Evolutionary conservation across 2,329 filamentous ascomycete species (phyloP), one percentile per base, ranked within the genome.

Genomic region (Exophiala phaeomuriformis): DNA sequence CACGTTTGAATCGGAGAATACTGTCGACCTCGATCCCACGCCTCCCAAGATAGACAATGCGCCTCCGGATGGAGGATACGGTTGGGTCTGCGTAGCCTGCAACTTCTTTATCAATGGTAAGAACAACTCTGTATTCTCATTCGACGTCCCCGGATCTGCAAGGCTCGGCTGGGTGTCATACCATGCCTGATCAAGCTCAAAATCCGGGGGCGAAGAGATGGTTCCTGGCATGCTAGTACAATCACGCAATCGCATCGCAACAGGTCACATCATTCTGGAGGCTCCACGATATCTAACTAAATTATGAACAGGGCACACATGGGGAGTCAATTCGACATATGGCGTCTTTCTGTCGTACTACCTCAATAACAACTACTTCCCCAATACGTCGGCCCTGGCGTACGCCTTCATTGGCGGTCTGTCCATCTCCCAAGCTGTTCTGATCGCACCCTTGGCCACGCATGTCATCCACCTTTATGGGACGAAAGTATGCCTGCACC

Each of bases 241-340:
- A 53, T 52, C 50, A 44, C 50, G 49, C 54, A 53, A 56, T 48
- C 50, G 44, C 35, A 12, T 47, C 35, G 8, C 7, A 36, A n/a
- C 39, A 41, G 28, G 37, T 41, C 30, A 29, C 12, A 43, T 33
- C 27, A 33, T 19, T 33, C 10, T 35, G 33, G 31, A 35, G 19
- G 41, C 7, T 50, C 46, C 35, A 49, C 40, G 19, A 19, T 47
- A 12, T 42, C 41, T 49, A 4, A 30, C 32, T n/a, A 10, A 35
- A 39, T 39, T 39, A 39, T 19, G 19, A 19, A 19, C 19, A 59
- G 57, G n/a, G 5, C 84, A 88, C 64, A 88, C 85, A 1, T 89
- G 85, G 85, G 85, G 85, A 5, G 71, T 89, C 56, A 89, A 88
- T 66, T 81, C 56, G 6, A 68, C 71, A 36, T 76, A 75, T 56